Conservation (phyloP, 768 basidiomycete species). For the Phaeotremella fagi region DNA sequence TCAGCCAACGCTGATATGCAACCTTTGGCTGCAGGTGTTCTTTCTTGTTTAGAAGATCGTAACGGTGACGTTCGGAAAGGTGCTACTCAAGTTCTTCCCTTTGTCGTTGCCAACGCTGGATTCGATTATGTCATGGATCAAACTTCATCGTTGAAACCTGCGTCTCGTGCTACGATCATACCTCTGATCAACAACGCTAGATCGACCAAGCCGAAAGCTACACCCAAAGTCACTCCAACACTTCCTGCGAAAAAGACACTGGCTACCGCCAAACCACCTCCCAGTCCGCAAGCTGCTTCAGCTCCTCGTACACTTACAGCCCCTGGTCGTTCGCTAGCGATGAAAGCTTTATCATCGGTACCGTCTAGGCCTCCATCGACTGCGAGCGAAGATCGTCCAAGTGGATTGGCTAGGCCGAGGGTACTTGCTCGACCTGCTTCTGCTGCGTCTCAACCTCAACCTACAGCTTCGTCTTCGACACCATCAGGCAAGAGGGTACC, state of each 20-base stretch:
- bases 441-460: conserved; percentile 54
- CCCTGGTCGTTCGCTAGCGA: conserved; percentile 33
- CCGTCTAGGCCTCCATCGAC: conserved; percentile 39
- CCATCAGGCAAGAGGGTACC: conserved; percentile 31
- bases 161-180: conserved; percentile 73
- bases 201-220: conserved; percentile 3
- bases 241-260: conserved; percentile 33
- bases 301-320: conserved; percentile 26
- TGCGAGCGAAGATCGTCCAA: conserved; percentile 41
- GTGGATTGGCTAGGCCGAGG: conserved; percentile 27
- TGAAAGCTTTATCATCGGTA: conserved; percentile 37
- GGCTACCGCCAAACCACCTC: conserved; percentile 42
- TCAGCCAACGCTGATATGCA: conserved; percentile 60
- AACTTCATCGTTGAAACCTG: conserved; percentile 81
- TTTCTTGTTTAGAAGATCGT: conserved; percentile 83
- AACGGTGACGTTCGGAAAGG: conserved; percentile 87
- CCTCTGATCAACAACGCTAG: conserved; percentile 82
- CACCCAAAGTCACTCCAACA: conserved; percentile 20
- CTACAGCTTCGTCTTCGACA: conserved; percentile 30
- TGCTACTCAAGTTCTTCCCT: conserved; percentile 74
- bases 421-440: conserved; percentile 50
- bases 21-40: conserved; percentile 60
- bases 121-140: conserved; percentile 81
- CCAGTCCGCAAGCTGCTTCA: conserved; percentile 10
- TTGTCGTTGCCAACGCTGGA: conserved; percentile 67